These are phyloP conservation scores for Populus euphratica DNA, from an alignment of 345 rosid genomes.

Conservation along the genomic window DNA sequence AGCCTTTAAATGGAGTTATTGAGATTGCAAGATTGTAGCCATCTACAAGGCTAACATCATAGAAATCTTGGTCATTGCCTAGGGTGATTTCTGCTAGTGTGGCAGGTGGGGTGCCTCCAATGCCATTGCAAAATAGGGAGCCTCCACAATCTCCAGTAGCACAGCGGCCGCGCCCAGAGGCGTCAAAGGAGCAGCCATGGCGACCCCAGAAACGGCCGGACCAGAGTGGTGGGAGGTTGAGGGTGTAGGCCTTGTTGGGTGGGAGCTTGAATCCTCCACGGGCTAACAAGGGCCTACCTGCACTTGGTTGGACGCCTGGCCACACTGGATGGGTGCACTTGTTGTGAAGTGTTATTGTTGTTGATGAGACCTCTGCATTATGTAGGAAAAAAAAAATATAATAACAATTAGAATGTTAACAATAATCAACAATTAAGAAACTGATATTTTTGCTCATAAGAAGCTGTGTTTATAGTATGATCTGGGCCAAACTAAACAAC, in stretches of 20 bases:
- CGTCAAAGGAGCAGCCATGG: constrained; percentile 79
- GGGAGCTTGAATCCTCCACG: constrained; percentile 80
- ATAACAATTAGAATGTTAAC: background rate
- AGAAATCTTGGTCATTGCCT: constrained; percentile 75
- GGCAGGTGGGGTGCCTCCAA: constrained; percentile 86
- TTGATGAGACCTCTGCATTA: constrained; percentile 39
- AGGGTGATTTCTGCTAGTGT: constrained; percentile 88
- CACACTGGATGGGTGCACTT: constrained; percentile 78
- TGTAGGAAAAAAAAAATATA: background rate
- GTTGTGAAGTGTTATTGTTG: constrained; percentile 67
- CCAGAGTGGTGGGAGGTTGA: constrained; percentile 75
- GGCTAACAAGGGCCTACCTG: constrained; percentile 70
- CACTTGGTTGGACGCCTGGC: constrained; percentile 94
- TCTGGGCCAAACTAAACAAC: background rate
- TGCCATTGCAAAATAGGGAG: constrained; percentile 71
- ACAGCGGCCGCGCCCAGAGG: constrained; percentile 66
- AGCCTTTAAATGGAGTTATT: constrained; percentile 62
- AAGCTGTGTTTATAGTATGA: background rate
- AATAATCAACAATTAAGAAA: background rate
- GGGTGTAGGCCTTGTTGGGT: constrained; percentile 54
- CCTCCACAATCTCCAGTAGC: constrained; percentile 93
- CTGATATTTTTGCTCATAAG: background rate
- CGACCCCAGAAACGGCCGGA: constrained; percentile 98
- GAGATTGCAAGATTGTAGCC: constrained; percentile 92
- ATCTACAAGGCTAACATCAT: constrained; percentile 91